Base-by-base conservation (phyloP, 2,329 filamentous ascomycete genomes). In the Colletotrichum gloeosporioides region DNA sequence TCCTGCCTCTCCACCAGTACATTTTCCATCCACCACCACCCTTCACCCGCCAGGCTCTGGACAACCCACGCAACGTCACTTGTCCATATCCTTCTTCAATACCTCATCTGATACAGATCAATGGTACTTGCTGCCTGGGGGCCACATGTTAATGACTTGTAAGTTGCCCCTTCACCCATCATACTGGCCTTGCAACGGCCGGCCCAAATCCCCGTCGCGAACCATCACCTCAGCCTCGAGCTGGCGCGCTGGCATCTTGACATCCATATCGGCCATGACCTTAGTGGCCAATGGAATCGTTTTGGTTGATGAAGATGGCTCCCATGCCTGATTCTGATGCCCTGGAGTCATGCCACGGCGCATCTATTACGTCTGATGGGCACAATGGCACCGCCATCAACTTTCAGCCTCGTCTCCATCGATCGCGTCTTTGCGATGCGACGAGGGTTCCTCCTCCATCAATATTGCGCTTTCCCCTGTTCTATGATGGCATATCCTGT, bases 71-170 rank as follows among this genome's bases (percentile, higher is more conserved):
- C 65, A 66, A 73, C 73, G 61, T 75, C 71, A 73, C 73, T 74
- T 64, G 63, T 73, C 63, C 59, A 44, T 44, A 59, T 66, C 69
- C 64, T 67, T 49, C 49, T 63, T 63, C 73, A 63, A 68, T 61
- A 65, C 73, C 67, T 71, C 63, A 34, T 65, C 68, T 66, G 72
- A 66, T 65, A 36, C 61, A 64, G 44, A 65, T 69, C 62, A 69
- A 71, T 72, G 66, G 53, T 78, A 79, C 77, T 75, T 80, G 82
- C 82, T 85, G 83, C 83, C 83, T 86, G 83, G 81, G 80, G 80
- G 82, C 82, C 82, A 81, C 86, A 83, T 80, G 83, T 88, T 87
- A 83, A 89, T 89, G 87, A 88, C 85, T 88, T 86, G 88, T 90
- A 85, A 88, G 88, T 90, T 77, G 15, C 77, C 79, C 81, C 78